Conservation (phyloP, 2,329 filamentous ascomycete genomes). For the Calycina herbarum region DNA sequence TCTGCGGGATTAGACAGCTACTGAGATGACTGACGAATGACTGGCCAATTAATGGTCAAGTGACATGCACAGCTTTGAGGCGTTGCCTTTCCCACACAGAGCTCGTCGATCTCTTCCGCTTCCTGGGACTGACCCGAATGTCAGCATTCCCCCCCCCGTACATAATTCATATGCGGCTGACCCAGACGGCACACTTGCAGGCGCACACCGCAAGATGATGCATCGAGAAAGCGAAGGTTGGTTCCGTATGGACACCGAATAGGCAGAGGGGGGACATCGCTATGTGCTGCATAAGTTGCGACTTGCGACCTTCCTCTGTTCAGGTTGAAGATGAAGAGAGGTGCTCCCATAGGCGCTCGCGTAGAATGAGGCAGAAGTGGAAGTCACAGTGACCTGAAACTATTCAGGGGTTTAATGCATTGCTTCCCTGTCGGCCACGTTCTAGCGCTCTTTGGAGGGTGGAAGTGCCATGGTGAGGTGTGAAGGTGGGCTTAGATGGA, state of each 20-base stretch:
- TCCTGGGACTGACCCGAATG: neutral
- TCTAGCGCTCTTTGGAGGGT: slow-evolving; percentile 2
- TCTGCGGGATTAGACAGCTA: neutral
- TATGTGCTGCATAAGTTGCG: neutral
- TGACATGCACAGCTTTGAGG: neutral
- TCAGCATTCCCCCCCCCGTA: slow-evolving; percentile 2
- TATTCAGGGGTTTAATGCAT: neutral
- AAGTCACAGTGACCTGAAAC: neutral
- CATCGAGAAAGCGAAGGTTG: neutral
- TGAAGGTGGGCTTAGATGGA: neutral
- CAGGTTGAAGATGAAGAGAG: neutral
- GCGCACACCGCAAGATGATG: slow-evolving; percentile 2
- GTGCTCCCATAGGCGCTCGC: neutral
- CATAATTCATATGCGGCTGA: slow-evolving; percentile 2
- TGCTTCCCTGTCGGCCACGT: slow-evolving; percentile 2
- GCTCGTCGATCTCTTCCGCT: slow-evolving; percentile 2
- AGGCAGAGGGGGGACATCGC: no score
- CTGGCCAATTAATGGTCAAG: neutral
- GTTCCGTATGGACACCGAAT: no score
- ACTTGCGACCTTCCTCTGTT: neutral
- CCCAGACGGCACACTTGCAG: slow-evolving; percentile 1
- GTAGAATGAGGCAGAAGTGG: neutral
- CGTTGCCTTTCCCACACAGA: neutral
- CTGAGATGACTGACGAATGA: neutral
- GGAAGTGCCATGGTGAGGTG: neutral